Percentiles rank a stretch among this genome's conserved stretches.
Evolutionary conservation across 2,329 filamentous ascomycete genomes (phyloP).

Genomic region (Zymoseptoria brevis): DNA sequence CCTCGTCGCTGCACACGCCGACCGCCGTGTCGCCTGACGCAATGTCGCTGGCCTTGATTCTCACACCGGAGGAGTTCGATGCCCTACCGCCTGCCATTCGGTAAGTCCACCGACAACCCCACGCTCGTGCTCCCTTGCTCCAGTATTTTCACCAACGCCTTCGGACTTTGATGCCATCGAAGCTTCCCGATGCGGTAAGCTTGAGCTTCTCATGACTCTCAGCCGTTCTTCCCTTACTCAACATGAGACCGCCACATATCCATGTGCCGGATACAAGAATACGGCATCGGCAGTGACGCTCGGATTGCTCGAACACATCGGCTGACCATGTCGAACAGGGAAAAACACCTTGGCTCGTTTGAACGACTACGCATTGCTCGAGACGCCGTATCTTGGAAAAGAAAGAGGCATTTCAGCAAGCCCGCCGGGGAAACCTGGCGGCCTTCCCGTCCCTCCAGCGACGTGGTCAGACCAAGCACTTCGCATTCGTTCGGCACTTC

Average conservation of each 20-base stretch:
- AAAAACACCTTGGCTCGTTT: constrained; percentile 65
- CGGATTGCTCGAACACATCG: not conserved
- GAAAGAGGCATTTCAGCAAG: constrained; percentile 14
- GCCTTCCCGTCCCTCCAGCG: constrained; percentile 22
- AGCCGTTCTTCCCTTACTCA: not conserved
- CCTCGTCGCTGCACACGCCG: not conserved
- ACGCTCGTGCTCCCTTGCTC: not conserved
- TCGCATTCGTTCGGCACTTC: constrained; percentile 9
- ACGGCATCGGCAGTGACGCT: not conserved
- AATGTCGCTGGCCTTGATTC: constrained; percentile 12
- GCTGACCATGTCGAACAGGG: constrained; percentile 23
- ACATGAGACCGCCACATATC: constrained; percentile 9
- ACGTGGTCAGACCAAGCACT: constrained; percentile 21
- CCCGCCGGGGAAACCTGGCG: constrained; percentile 12
- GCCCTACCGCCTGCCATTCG: constrained; percentile 36
- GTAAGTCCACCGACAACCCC: constrained; percentile 27
- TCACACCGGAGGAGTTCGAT: constrained; percentile 34
- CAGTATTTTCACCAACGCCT: not conserved
- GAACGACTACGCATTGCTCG: constrained; percentile 62
- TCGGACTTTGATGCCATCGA: not conserved
- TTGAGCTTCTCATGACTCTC: not conserved
- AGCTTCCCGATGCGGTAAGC: not conserved
- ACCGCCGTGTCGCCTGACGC: not conserved
- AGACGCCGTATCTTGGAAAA: constrained; percentile 31
- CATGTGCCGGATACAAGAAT: not conserved